These are phyloP conservation scores for Nidula niveotomentosa DNA, from an alignment of 1,284 basidiomycete genomes.

Conservation along the genomic window DNA sequence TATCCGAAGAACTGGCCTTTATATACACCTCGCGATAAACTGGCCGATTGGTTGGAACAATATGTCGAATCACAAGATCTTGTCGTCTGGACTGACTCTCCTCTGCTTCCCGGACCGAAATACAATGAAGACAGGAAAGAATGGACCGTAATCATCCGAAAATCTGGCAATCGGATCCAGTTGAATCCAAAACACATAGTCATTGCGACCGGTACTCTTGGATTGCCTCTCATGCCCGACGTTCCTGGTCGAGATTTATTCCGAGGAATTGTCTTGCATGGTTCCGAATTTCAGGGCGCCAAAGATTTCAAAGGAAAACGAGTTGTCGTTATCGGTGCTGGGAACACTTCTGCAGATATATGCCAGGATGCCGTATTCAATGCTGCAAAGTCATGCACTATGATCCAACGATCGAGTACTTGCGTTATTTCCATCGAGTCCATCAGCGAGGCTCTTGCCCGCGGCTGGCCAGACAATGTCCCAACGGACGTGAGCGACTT, in stretches of 20 bases:
- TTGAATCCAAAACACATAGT: conserved; percentile 35
- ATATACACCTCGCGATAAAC: conserved; percentile 33
- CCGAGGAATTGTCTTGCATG: conserved; percentile 27
- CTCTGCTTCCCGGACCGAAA: conserved; percentile 19
- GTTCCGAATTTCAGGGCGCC: conserved; percentile 25
- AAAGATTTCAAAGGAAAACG: conserved; percentile 26
- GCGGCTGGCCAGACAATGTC: conserved; percentile 36
- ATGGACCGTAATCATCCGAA: conserved; percentile 29
- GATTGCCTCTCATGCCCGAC: conserved; percentile 26
- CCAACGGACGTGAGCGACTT: conserved; percentile 46
- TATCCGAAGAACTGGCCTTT: conserved; percentile 35
- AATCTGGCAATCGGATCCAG: conserved; percentile 20
- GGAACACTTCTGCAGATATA: conserved; percentile 36
- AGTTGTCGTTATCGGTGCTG: conserved; percentile 39
- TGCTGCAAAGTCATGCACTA: conserved; percentile 30
- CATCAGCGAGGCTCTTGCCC: conserved; percentile 12
- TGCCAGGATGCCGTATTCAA: conserved; percentile 32
- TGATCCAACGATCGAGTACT: conserved; percentile 38
- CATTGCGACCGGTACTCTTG: conserved; percentile 33
- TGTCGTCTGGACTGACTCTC: conserved; percentile 31
- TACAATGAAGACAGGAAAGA: conserved; percentile 24
- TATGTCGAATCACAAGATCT: conserved; percentile 34
- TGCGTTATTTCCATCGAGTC: conserved; percentile 26
- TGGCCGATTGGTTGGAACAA: conserved; percentile 37
- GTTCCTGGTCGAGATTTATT: conserved; percentile 23